phyloP scores from a whole-genome alignment of 139 green algal genomes.

The Penium margaritaceum region DNA sequence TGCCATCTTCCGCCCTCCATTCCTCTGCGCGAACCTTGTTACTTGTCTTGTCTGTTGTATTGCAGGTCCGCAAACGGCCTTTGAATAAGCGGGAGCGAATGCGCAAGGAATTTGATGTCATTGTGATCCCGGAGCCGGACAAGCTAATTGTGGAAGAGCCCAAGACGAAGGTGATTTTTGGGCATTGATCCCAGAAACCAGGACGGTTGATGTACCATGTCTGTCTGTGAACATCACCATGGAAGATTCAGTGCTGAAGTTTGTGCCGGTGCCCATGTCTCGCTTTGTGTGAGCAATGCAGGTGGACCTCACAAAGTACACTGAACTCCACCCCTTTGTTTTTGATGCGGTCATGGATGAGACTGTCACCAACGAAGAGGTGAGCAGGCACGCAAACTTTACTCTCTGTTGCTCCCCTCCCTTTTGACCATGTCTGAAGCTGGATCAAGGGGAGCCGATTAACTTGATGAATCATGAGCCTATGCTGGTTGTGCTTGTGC shows the following conservation, averaged over 20 bases:
- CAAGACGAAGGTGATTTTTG: conserved; percentile 54
- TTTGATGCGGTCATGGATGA: conserved; percentile 92
- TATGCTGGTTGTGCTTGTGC: not conserved
- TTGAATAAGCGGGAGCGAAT: conserved; percentile 81
- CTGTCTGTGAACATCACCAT: too few species aligned
- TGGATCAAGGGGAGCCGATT: too few species aligned
- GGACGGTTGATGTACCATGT: too few species aligned
- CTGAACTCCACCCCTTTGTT: conserved; percentile 74
- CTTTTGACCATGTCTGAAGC: too few species aligned
- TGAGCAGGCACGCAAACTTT: too few species aligned
- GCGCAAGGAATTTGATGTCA: conserved; percentile 77
- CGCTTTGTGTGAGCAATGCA: conserved; percentile 29
- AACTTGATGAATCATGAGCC: too few species aligned
- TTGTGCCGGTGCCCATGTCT: not conserved
- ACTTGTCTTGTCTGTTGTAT: conserved; percentile 1
- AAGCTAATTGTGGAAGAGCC: conserved; percentile 75
- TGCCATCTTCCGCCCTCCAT: too few species aligned
- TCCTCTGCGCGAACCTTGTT: not conserved
- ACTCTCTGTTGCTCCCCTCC: too few species aligned
- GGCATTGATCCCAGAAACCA: not conserved
- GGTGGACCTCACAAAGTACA: conserved; percentile 85
- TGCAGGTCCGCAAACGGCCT: conserved; percentile 80
- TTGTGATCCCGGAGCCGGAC: conserved; percentile 55
- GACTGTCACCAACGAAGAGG: conserved; percentile 73
- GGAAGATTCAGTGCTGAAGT: too few species aligned